Percentiles rank a stretch among this genome's conserved stretches.
Conservation (phyloP, 495 filamentous ascomycete genomes). For the Xylaria castorea region DNA sequence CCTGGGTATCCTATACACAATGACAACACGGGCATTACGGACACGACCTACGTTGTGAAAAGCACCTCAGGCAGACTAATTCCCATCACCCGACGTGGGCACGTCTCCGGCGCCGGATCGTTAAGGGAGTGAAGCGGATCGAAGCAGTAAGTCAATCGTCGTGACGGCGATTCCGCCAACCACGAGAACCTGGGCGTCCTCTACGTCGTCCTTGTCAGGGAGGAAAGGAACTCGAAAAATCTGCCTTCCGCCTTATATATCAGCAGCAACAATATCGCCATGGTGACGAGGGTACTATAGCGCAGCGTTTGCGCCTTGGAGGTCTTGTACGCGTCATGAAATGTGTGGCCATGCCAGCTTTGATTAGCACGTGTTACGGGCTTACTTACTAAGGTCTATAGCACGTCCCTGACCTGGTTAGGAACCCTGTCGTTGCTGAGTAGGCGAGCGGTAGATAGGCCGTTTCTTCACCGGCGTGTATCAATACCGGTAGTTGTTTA, state of each 20-base stretch:
- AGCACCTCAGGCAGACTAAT: not conserved
- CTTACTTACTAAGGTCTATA: not conserved
- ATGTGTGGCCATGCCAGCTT: not conserved
- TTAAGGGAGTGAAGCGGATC: not conserved
- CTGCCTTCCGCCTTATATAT: not conserved
- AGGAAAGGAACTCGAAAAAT: not conserved
- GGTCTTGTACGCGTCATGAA: not conserved
- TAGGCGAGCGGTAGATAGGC: not conserved
- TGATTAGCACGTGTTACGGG: not conserved
- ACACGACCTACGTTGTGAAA: not conserved
- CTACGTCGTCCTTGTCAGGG: not conserved
- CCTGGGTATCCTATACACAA: not conserved
- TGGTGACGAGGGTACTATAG: not conserved
- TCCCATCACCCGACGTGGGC: not conserved
- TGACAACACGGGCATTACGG: not conserved
- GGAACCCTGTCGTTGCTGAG: not conserved
- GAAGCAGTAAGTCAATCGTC: not conserved
- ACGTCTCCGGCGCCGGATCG: not conserved
- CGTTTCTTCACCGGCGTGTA: too few relatives aligned
- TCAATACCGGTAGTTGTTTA: not conserved
- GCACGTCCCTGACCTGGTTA: not conserved
- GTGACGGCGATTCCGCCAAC: not conserved
- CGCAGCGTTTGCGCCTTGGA: not conserved
- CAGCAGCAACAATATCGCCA: not conserved
- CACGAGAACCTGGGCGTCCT: not conserved